Evolutionary conservation across 441 rosid genomes (phyloP).

Genomic region (Euphorbia schlechtendalii): DNA sequence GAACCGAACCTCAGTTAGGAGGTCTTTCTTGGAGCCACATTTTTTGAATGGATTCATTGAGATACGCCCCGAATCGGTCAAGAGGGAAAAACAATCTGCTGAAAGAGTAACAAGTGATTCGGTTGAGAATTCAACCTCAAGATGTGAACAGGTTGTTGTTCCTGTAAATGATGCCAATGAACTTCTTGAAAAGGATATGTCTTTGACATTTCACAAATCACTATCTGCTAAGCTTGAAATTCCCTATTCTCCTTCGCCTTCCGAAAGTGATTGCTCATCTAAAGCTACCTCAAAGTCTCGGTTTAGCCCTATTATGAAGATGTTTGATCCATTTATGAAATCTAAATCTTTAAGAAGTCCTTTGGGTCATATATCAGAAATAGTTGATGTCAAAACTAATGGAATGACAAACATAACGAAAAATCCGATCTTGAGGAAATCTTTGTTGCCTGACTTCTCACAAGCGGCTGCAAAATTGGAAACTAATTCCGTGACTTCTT

Average conservation of each 20-base stretch:
- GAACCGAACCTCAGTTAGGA: conserved; percentile 20
- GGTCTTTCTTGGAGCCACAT: conserved; percentile 32
- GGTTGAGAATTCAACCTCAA: conserved; percentile 23
- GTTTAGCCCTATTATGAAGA: conserved; percentile 60
- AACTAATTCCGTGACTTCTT: too few relatives aligned
- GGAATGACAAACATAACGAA: too few relatives aligned
- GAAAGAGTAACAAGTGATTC: conserved; percentile 23
- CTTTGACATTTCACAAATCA: conserved; percentile 44
- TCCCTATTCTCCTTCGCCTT: conserved; percentile 42
- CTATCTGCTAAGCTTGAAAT: conserved; percentile 53
- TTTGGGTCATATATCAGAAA: conserved; percentile 26
- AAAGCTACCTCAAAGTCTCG: conserved; percentile 45
- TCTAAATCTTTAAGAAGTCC: conserved; percentile 54
- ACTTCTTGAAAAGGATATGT: conserved; percentile 37
- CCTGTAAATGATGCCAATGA: conserved; percentile 36
- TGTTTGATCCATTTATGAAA: conserved; percentile 74
- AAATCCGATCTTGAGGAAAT: conserved; percentile 16
- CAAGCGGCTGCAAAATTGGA: too few relatives aligned
- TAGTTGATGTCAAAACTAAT: conserved; percentile 21
- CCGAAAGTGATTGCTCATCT: conserved; percentile 43
- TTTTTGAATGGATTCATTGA: conserved; percentile 48
- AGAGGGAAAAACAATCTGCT: conserved; percentile 29
- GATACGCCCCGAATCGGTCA: conserved; percentile 33
- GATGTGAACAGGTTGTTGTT: conserved; percentile 30
- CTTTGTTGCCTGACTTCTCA: too few relatives aligned